Evolutionary conservation across 2,329 filamentous ascomycete genomes (phyloP).

Genomic region (Podosphaera aphanis): DNA sequence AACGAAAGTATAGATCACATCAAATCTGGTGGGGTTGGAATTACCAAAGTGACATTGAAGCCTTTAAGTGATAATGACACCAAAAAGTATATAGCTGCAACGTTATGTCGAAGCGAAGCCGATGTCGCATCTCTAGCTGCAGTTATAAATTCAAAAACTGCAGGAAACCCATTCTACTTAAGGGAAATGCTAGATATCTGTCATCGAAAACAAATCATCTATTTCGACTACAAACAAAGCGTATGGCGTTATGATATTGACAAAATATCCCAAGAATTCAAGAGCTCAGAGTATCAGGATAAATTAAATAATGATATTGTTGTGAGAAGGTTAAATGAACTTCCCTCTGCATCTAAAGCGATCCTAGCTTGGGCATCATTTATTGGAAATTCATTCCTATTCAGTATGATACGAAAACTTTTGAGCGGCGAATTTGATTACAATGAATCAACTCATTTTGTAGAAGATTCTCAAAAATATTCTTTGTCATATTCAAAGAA

Average conservation of each 20-base stretch:
- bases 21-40: slow-evolving; percentile 24
- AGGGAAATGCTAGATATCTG: slow-evolving; percentile 75
- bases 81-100: slow-evolving; percentile 57
- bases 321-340: slow-evolving; percentile 49
- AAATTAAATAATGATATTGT: slow-evolving; percentile 69
- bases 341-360: slow-evolving; percentile 48
- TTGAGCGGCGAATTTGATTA: slow-evolving; percentile 53
- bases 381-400: slow-evolving; percentile 63
- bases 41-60: slow-evolving; percentile 47
- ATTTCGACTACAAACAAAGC: slow-evolving; percentile 67
- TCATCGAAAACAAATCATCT: slow-evolving; percentile 68
- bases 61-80: slow-evolving; percentile 63
- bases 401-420: slow-evolving; percentile 53
- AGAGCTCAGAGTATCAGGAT: slow-evolving; percentile 53
- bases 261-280: slow-evolving; percentile 64
- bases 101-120: slow-evolving; percentile 48
- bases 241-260: slow-evolving; percentile 74
- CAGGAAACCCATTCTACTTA: slow-evolving; percentile 77
- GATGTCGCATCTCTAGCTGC: slow-evolving; percentile 57
- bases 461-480: slow-evolving; percentile 15
- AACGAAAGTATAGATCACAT: slow-evolving; percentile 12
- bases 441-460: slow-evolving; percentile 17
- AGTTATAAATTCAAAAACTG: slow-evolving; percentile 52
- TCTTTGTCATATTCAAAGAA: slow-evolving; percentile 30
- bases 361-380: slow-evolving; percentile 74